Evolutionary conservation across 345 rosid genomes (phyloP), one percentile per base, ranked within the genome.

Genomic region (Bruguiera sexangula): DNA sequence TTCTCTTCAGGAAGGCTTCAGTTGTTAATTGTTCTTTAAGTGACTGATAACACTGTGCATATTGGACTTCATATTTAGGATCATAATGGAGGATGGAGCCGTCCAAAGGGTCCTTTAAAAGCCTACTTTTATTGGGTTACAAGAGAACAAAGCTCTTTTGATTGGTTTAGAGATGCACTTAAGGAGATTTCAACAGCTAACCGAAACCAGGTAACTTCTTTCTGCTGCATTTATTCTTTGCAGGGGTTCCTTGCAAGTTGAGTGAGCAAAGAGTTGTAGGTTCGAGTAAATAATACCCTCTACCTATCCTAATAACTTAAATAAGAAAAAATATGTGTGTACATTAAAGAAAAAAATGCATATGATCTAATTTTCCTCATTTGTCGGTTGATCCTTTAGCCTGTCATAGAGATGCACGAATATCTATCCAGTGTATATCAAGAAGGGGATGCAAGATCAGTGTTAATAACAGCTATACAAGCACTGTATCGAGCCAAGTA

Each of bases 91-190:
- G 73, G 58, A 16, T 22, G 48, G 66, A 57, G 73, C 63, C 63
- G 13, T 36, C 6, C 69, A 22, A 80, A 67, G 51, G 73, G 70
- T 66, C 86, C 86, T n/a, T 55, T 76, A 27, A 85, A 85, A 66
- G 80, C 87, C 56, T 87, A 87, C 66, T 77, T 83, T 8, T 85
- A 83, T 73, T 87, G 91, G 88, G 85, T 85, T 26, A 83, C 91
- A 32, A 81, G 88, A 73, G 91, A 87, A 53, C 91, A 83, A 60
- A 78, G 73, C 78, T 87, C 91, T 48, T 87, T 84, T 62, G 76
- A 78, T 30, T 87, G 88, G 91, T 83, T 87, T 73, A 73, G 74
- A 68, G 85, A 83, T 51, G 62, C 76, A 56, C 69, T 87, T 59
- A 54, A 50, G 62, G 77, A 83, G 64, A 69, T 75, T 61, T 69